Percentiles rank a stretch among this genome's conserved stretches.
Evolutionary conservation across 208 protist genomes (phyloP).

Genomic region (Crithidia acanthocephali): DNA sequence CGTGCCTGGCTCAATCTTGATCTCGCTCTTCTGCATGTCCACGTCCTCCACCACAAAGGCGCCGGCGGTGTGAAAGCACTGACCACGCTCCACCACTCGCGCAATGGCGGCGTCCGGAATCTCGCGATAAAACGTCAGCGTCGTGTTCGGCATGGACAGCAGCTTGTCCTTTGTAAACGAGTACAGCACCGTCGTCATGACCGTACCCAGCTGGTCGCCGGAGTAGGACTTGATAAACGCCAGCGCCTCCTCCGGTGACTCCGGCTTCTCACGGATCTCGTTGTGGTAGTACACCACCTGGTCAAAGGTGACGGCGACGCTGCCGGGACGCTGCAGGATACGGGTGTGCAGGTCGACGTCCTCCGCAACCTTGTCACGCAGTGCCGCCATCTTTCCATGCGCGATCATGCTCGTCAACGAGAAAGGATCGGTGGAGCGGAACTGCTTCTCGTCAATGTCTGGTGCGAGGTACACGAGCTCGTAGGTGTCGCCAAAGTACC

Average conservation of each 20-base stretch:
- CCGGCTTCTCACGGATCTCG: slow-evolving; percentile 87
- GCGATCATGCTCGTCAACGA: slow-evolving; percentile 57
- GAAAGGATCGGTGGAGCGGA: slow-evolving; percentile 53
- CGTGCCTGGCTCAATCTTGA: slow-evolving; percentile 53
- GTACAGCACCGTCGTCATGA: slow-evolving; percentile 66
- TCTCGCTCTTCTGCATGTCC: slow-evolving; percentile 54
- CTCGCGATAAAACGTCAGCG: slow-evolving; percentile 62
- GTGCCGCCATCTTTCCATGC: slow-evolving; percentile 42
- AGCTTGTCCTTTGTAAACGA: slow-evolving; percentile 37
- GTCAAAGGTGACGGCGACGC: slow-evolving; percentile 81
- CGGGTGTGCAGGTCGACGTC: slow-evolving; percentile 18
- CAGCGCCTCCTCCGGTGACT: slow-evolving; percentile 41
- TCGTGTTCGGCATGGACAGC: slow-evolving; percentile 46
- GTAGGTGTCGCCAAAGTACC: slow-evolving; percentile 50
- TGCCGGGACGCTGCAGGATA: slow-evolving; percentile 25
- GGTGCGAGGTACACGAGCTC: slow-evolving; percentile 62
- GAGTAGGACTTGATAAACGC: slow-evolving; percentile 75
- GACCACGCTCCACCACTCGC: slow-evolving; percentile 54
- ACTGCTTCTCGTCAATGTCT: slow-evolving; percentile 85
- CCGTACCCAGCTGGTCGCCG: slow-evolving; percentile 56
- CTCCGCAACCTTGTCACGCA: slow-evolving; percentile 18
- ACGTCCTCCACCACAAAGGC: slow-evolving; percentile 83
- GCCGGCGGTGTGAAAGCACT: slow-evolving; percentile 59
- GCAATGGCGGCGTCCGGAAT: slow-evolving; percentile 56
- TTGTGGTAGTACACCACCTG: slow-evolving; percentile 81